Evolutionary conservation across 352 stramenopile genomes (phyloP), one percentile per base, ranked within the genome.

Genomic region (Phytophthora hibernalis): DNA sequence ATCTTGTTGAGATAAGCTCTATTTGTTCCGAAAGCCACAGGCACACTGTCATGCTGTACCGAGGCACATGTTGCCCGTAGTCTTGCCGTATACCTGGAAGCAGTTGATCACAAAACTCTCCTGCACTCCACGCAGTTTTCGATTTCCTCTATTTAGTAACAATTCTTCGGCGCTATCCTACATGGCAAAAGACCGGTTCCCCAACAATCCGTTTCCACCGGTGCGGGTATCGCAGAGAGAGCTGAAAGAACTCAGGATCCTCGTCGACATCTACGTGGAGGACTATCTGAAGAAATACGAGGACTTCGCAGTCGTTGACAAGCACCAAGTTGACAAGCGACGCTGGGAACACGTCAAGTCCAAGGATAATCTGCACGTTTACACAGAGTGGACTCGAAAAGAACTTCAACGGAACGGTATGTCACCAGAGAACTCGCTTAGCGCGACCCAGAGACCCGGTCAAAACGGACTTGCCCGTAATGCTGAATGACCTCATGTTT

Each of bases 401-500:
- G 70, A 72, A 45, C 56, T 66, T 22, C 54, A 24, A 61, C 54
- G 54, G 5, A 16, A 37, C 1, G 61, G 61, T 12, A 64, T 70
- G 12, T 35, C 45, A 3, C 48, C 62, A 0, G 47, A 54, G 11
- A 65, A n/a, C 3, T 69, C 52, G 0, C 20, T 64, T 2, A 52
- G 38, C 10, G 53, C 59, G 20, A 67, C 59, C 16, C 59, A 61
- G 33, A 28, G 47, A 21, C 53, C 53, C 59, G 2, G 51, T 43
- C 11, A 24, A 31, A 0, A 61, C 59, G 40, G 53, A 69, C 18
- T 13, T 70, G 10, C 55, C 55, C 1, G 62, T 70, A 2, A 40
- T 78, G 13, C 57, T 72, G 42, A 60, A 80, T 24, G 72, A 80
- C 43, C 56, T 75, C 28, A 74, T 80, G 65, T 70, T 66, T 40